phyloP scores from a whole-genome alignment of 1,284 basidiomycete genomes.

The Wallemia ichthyophaga region DNA sequence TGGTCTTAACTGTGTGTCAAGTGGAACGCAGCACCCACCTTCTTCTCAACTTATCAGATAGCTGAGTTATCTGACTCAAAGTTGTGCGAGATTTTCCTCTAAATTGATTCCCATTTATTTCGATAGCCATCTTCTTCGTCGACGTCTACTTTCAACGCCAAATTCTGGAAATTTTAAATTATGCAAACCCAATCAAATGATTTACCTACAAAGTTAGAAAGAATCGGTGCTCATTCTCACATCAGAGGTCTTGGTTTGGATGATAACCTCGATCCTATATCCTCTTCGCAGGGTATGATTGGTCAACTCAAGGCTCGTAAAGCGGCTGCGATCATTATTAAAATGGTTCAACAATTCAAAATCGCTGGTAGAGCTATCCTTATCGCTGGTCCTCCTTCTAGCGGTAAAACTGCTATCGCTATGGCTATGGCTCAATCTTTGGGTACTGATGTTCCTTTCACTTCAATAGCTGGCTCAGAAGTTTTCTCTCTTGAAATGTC shows the following conservation, averaged over 20 bases:
- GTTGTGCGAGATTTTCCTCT: background rate
- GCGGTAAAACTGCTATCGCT: slow-evolving; percentile 91
- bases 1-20: background rate
- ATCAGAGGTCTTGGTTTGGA: slow-evolving; percentile 82
- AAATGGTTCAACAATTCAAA: slow-evolving; percentile 84
- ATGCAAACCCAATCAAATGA: background rate
- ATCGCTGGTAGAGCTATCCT: slow-evolving; percentile 86
- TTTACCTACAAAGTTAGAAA: background rate
- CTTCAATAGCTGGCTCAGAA: slow-evolving; percentile 84
- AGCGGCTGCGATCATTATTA: slow-evolving; percentile 85
- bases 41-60: background rate
- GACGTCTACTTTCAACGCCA: background rate
- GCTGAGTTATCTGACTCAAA: background rate
- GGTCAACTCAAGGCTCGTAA: slow-evolving; percentile 83
- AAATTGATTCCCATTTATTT: background rate
- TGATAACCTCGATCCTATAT: slow-evolving; percentile 54
- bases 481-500: slow-evolving; percentile 89
- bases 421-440: slow-evolving; percentile 91
- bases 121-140: background rate
- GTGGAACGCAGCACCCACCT: background rate
- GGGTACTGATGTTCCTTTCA: slow-evolving; percentile 81
- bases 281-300: slow-evolving; percentile 74
- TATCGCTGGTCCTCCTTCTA: slow-evolving; percentile 83
- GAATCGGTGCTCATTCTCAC: slow-evolving; percentile 71
- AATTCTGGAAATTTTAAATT: background rate